Evolutionary conservation across 106 monocot species (phyloP).

Genomic region (Xerophyta viscosa): DNA sequence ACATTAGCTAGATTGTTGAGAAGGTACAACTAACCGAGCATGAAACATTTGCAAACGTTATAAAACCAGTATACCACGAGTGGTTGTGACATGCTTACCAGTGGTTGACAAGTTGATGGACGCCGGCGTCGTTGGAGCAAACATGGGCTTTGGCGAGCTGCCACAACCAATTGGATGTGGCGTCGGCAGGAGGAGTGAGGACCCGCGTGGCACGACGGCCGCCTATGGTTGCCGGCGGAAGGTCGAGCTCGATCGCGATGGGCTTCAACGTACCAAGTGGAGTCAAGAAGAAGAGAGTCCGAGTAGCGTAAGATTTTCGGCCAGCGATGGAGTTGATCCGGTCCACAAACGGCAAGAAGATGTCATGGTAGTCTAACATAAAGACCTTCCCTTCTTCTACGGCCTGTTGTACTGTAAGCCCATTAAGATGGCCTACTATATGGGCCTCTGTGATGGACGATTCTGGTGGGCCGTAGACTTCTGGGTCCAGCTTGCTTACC

Average conservation of each 20-base stretch:
- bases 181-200: slow-evolving; percentile 63
- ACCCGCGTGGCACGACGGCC: slow-evolving; percentile 21
- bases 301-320: slow-evolving; percentile 62
- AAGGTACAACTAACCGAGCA: no score
- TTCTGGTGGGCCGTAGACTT: slow-evolving; percentile 65
- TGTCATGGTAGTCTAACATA: slow-evolving; percentile 72
- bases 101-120: slow-evolving; percentile 87
- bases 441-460: slow-evolving; percentile 59
- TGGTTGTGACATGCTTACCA: no score
- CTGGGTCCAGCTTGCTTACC: slow-evolving; percentile 57
- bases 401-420: slow-evolving; percentile 64
- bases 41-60: no score
- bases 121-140: slow-evolving; percentile 74
- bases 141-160: slow-evolving; percentile 83
- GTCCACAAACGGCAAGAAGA: slow-evolving; percentile 64
- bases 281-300: slow-evolving; percentile 69
- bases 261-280: slow-evolving; percentile 52
- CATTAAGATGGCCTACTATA: slow-evolving; percentile 51
- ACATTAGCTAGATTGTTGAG: no score
- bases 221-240: slow-evolving; percentile 36
- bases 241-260: slow-evolving; percentile 70
- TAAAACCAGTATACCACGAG: no score
- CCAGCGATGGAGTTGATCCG: slow-evolving; percentile 57
- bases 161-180: slow-evolving; percentile 74
- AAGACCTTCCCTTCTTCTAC: slow-evolving; percentile 67